Conservation (phyloP, 1,284 basidiomycete species). For the Puccinia novopanici region DNA sequence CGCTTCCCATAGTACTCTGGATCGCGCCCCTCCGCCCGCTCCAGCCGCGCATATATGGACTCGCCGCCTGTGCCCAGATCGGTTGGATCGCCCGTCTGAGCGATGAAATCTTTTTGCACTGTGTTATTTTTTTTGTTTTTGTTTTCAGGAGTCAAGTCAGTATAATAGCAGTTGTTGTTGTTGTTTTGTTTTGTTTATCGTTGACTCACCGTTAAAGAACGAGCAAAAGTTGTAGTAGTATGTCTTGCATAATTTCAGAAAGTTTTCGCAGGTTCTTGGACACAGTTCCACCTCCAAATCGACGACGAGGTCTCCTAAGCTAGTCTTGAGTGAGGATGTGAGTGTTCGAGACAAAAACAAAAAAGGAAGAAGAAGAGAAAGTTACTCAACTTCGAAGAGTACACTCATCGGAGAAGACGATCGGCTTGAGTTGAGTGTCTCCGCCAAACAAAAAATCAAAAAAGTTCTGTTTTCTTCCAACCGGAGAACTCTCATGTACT, state of each 20-base stretch:
- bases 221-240: slow-evolving; percentile 95
- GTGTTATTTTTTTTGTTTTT: not conserved
- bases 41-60: slow-evolving; percentile 66
- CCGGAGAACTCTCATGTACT: slow-evolving; percentile 39
- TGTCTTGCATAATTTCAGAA: slow-evolving; percentile 92
- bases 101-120: slow-evolving; percentile 96
- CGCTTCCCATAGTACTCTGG: slow-evolving; percentile 8
- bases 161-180: too few species aligned
- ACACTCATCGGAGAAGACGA: slow-evolving; percentile 29
- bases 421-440: too few species aligned
- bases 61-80: slow-evolving; percentile 87
- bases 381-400: slow-evolving; percentile 45
- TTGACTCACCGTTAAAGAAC: slow-evolving; percentile 84
- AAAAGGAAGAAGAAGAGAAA: not conserved
- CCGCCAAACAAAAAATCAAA: too few species aligned
- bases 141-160: too few species aligned
- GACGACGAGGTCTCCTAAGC: slow-evolving; percentile 59
- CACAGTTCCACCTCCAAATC: slow-evolving; percentile 90
- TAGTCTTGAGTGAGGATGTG: slow-evolving; percentile 17
- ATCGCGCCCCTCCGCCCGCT: not conserved
- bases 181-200: too few species aligned
- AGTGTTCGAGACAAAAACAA: not conserved
- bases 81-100: slow-evolving; percentile 91
- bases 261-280: slow-evolving; percentile 88
- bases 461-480: too few species aligned